phyloP scores from a whole-genome alignment of 768 basidiomycete species.

The Hygrophorus russula region DNA sequence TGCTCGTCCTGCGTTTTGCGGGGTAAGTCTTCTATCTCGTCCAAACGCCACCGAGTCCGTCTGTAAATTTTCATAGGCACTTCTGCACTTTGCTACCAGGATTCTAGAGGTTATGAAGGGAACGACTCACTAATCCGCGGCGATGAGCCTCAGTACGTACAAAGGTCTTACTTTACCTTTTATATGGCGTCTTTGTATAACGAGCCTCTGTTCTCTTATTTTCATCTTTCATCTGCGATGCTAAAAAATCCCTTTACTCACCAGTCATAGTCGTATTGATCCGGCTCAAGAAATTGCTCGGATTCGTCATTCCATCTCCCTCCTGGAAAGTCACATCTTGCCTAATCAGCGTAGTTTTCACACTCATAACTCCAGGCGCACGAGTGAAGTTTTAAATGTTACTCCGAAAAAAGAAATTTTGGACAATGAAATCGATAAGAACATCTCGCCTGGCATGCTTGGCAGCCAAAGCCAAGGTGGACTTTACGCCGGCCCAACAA shows the following conservation, averaged over 20 bases:
- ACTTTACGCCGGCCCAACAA: conserved; percentile 72
- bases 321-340: conserved; percentile 51
- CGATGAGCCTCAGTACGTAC: conserved; percentile 41
- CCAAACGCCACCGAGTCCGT: conserved; percentile 5
- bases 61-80: conserved; percentile 43
- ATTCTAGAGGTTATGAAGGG: conserved; percentile 52
- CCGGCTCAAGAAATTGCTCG: conserved; percentile 57
- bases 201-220: conserved; percentile 8
- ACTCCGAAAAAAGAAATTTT: conserved; percentile 44
- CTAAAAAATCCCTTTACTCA: neutral
- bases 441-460: conserved; percentile 49
- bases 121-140: conserved; percentile 40
- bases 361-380: conserved; percentile 21
- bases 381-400: conserved; percentile 24
- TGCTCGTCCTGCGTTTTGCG: conserved; percentile 81
- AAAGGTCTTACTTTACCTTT: conserved; percentile 9
- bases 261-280: conserved; percentile 30
- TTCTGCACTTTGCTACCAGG: conserved; percentile 70
- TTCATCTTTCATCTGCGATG: conserved; percentile 7
- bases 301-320: conserved; percentile 55
- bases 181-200: conserved; percentile 7
- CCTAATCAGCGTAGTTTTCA: conserved; percentile 28
- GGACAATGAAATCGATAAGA: conserved; percentile 37
- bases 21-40: conserved; percentile 33
- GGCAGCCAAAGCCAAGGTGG: conserved; percentile 57